Percentiles rank a stretch among this genome's conserved stretches.
phyloP scores from a whole-genome alignment of 495 filamentous ascomycete species.

The Hypoxylon subgilvum region DNA sequence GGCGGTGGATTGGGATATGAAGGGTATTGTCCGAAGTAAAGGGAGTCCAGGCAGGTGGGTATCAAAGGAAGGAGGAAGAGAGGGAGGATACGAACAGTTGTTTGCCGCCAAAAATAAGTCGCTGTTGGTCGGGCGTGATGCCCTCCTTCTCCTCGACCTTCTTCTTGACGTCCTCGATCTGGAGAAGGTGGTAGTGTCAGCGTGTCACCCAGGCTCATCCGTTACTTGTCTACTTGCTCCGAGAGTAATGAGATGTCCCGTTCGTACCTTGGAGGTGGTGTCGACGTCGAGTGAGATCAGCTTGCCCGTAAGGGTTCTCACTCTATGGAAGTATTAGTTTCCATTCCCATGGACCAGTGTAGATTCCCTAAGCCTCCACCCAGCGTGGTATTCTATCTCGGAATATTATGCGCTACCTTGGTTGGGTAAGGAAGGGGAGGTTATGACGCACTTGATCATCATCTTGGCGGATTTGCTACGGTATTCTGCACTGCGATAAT shows the following conservation, averaged over 20 bases:
- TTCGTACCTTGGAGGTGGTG: conserved; percentile 77
- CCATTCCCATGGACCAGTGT: not conserved
- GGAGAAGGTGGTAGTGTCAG: conserved; percentile 3
- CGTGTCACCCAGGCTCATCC: not conserved
- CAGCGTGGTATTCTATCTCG: too few relatives aligned
- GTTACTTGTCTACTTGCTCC: not conserved
- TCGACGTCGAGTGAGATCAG: conserved; percentile 99
- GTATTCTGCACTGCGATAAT: not conserved
- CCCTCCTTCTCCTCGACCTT: conserved; percentile 98
- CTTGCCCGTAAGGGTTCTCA: conserved; percentile 96
- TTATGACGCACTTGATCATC: conserved; percentile 55
- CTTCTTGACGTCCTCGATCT: conserved; percentile 97
- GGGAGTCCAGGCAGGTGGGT: not conserved
- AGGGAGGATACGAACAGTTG: conserved; percentile 77
- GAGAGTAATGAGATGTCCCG: too few relatives aligned
- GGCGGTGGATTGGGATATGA: too few relatives aligned
- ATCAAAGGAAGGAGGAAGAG: not conserved
- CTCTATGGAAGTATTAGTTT: conserved; percentile 58
- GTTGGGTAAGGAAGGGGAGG: too few relatives aligned
- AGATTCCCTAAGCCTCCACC: too few relatives aligned
- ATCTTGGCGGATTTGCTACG: conserved; percentile 42
- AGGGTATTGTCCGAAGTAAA: not conserved
- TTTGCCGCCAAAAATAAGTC: conserved; percentile 94
- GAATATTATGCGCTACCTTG: too few relatives aligned
- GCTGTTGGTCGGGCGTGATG: conserved; percentile 95